Base-by-base conservation (phyloP, 1,139 yeast genomes). In the Pichia sp. region DNA sequence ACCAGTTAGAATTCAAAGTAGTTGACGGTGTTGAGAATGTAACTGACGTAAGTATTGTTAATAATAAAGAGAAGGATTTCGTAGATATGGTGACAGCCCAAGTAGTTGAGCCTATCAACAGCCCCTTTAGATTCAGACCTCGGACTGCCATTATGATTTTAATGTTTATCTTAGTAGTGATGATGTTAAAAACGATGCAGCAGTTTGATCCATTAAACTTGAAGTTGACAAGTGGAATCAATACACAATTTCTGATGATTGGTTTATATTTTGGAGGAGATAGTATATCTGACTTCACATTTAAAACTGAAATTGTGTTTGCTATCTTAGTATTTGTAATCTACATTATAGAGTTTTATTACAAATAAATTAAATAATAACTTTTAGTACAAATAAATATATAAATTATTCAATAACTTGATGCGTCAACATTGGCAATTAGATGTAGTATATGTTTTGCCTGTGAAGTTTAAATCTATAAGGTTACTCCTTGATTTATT, bases 401-500 rank as follows among this genome's bases (percentile, higher is more conserved):
- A 16, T 16, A 16, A 16, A 16, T 16, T 7, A 7, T 8, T 11
- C 24, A 30, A 11, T 8, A 8, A 8, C 32, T 30, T 11, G 6
- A 12, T 12, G 29, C 22, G n/a, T 36, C 35, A 43, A 30, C 49
- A 48, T 40, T 49, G 52, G 32, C 57, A 54, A 5, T 35, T 32
- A 8, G 41, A 35, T 23, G 28, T 10, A 31, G 39, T 22, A 9
- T 31, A 35, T n/a, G 29, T 31, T 10, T 37, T 27, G 7, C 43
- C 23, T 30, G 37, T 27, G 36, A 56, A 51, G 23, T 52, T 41
- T 16, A 59, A 47, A 45, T 60, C 61, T 6, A 60, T 51, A n/a
- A 56, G 37, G 2, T 58, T 58, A n/a, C 46, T 50, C 22, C 47
- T 46, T 4, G 42, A 41, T 9, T 41, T 48, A 26, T 32, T 37